Percentiles rank a stretch among this genome's conserved stretches.
Conservation (phyloP, 2,329 filamentous ascomycete species). For the Parastagonospora nodorum region DNA sequence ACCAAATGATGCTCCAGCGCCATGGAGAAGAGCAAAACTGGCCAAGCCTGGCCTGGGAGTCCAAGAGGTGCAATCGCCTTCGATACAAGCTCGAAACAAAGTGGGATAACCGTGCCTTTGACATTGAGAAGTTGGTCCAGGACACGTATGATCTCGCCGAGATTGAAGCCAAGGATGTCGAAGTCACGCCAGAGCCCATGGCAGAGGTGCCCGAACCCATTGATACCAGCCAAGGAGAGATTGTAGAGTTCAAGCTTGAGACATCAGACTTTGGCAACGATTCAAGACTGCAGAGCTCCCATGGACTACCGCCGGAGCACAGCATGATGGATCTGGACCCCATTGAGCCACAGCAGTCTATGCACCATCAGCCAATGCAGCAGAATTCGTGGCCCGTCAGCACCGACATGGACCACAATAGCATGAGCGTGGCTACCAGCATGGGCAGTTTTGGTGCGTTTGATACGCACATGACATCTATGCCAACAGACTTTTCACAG, state of each 20-base stretch:
- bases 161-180: conserved; percentile 38
- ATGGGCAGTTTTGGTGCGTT: conserved; percentile 39
- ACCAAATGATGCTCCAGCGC: conserved; percentile 58
- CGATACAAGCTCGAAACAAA: conserved; percentile 71
- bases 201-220: conserved; percentile 30
- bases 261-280: conserved; percentile 36
- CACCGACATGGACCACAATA: conserved; percentile 36
- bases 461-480: conserved; percentile 34
- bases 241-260: conserved; percentile 44
- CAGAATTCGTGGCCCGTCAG: conserved; percentile 43
- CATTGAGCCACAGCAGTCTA: conserved; percentile 35
- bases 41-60: conserved; percentile 62
- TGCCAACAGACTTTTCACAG: conserved; percentile 39
- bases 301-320: conserved; percentile 35
- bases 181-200: conserved; percentile 27
- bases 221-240: conserved; percentile 36
- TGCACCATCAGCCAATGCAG: conserved; percentile 37
- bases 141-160: conserved; percentile 62
- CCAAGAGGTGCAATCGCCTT: conserved; percentile 66
- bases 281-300: conserved; percentile 35
- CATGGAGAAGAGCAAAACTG: conserved; percentile 60
- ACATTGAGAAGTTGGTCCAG: conserved; percentile 62
- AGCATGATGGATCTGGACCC: conserved; percentile 45
- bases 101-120: conserved; percentile 57
- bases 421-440: conserved; percentile 31